Base-by-base conservation (phyloP, 768 basidiomycete genomes). In the Imleria badia region DNA sequence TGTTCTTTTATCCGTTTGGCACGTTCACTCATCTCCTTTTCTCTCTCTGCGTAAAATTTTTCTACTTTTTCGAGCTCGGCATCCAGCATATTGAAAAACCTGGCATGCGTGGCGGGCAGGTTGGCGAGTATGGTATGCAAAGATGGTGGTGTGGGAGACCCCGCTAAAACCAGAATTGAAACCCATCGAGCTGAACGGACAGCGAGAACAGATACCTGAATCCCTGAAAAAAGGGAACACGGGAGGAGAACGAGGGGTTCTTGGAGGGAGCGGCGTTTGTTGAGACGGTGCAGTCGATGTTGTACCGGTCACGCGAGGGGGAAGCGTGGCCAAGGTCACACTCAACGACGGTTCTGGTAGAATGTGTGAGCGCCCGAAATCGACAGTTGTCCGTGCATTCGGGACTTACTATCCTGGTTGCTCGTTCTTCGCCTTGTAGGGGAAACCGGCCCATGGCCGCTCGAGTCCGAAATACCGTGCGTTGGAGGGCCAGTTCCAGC, bases 21-120 rank as follows among this genome's bases (percentile, higher is more conserved):
- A 23, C 77, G 78, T 3, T 66, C 68, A 6, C 72, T 72, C 83
- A 81, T 86, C 72, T 80, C 84, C 42, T 77, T 77, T 72, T 85
- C 94, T 29, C 85, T 79, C 23, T 82, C 83, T 6, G 80, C 63
- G 67, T 91, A 98, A 70, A 99, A 99, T 1, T 75, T 72, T 55
- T 91, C 90, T 14, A 98, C 83, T 69, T 96, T 97, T 20, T 87
- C 83, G 3, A 98, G 75, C 66, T 99, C 87, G 0, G 66, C 66
- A 60, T 97, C 90, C 6, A 98, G 77, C 22, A 83, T 76, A 3
- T 82, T 77, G 55, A 98, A 91, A 74, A 97, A 98, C 7, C 76
- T 76, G 30, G 72, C 65, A 64, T 95, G 88, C 22, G 78, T 72
- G 0, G 82, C 76, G 14, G 84, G 78, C 19, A 94, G 75, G 12